Conservation (phyloP, 352 stramenopile species). For the Phytophthora aleatoria region DNA sequence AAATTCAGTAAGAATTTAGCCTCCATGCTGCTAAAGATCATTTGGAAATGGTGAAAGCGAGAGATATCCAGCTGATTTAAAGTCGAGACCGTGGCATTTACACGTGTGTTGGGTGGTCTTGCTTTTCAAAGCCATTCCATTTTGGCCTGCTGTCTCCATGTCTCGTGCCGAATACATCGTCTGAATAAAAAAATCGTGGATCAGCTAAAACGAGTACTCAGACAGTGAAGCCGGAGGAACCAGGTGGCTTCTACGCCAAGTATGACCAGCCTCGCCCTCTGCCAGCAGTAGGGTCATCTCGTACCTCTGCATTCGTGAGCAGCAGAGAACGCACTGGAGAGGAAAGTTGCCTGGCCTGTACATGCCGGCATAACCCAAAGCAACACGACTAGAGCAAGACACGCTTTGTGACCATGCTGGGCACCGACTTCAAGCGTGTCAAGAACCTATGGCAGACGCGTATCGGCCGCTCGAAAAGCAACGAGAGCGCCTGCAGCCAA, state of each 20-base stretch:
- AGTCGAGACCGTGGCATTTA: conserved; percentile 2
- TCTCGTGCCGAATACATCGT: background rate
- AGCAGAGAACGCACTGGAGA: conserved; percentile 2
- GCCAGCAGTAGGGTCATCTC: conserved; percentile 15
- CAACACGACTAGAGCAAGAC: background rate
- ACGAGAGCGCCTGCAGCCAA: conserved; percentile 7
- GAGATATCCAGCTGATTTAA: background rate
- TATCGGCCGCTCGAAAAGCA: conserved; percentile 41
- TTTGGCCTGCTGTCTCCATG: background rate
- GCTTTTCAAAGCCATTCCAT: conserved; percentile 3
- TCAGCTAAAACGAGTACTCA: background rate
- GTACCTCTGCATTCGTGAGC: conserved; percentile 33
- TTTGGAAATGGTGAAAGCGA: conserved; percentile 4
- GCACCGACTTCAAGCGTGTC: conserved; percentile 35
- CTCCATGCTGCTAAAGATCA: background rate
- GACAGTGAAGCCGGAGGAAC: conserved; percentile 17
- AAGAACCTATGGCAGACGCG: conserved; percentile 76
- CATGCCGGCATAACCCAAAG: conserved; percentile 15
- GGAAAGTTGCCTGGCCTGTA: background rate
- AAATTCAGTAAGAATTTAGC: conserved; percentile 3
- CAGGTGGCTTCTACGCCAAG: conserved; percentile 29
- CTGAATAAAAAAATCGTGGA: background rate
- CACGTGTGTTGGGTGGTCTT: background rate
- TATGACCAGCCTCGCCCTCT: conserved; percentile 31
- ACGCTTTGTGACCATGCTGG: conserved; percentile 12